Evolutionary conservation across 805 yeast genomes (phyloP).

Genomic region (Suhomyces sp.): DNA sequence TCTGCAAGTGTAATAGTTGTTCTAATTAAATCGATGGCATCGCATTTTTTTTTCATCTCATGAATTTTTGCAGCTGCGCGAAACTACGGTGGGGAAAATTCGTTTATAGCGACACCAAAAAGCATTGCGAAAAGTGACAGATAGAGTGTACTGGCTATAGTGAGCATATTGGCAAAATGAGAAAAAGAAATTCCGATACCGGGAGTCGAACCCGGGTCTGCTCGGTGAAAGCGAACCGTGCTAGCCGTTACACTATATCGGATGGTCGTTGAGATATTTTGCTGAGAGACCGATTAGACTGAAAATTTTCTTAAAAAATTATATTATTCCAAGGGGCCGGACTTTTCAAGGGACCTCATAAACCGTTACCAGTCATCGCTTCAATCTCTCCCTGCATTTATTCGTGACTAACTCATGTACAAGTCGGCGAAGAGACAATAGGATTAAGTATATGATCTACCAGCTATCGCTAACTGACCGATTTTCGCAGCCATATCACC

Average conservation of each 20-base stretch:
- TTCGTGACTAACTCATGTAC: too few species aligned
- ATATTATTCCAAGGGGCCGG: neutral
- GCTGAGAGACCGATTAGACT: neutral
- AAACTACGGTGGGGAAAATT: neutral
- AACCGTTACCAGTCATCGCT: too few species aligned
- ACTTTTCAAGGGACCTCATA: too few species aligned
- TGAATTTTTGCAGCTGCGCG: constrained; percentile 1
- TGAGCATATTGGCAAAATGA: neutral
- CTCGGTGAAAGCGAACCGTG: constrained; percentile 84
- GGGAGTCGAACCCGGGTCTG: constrained; percentile 85
- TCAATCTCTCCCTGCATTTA: too few species aligned
- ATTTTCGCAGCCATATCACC: neutral
- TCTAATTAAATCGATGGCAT: constrained; percentile 5
- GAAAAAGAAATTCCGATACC: constrained; percentile 54
- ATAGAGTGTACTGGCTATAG: neutral
- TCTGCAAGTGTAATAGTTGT: neutral
- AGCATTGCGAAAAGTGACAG: neutral
- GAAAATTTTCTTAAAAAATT: neutral
- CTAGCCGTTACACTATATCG: constrained; percentile 80
- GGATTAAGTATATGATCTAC: too few species aligned
- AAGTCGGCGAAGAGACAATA: too few species aligned
- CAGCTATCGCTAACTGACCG: neutral
- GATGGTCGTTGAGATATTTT: constrained; percentile 22
- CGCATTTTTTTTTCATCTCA: constrained; percentile 6
- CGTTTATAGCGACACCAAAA: neutral